Percentiles rank a stretch among this genome's conserved stretches.
These are phyloP conservation scores for Claviceps purpurea DNA, from an alignment of 2,329 filamentous ascomycete species.

Conservation along the genomic window DNA sequence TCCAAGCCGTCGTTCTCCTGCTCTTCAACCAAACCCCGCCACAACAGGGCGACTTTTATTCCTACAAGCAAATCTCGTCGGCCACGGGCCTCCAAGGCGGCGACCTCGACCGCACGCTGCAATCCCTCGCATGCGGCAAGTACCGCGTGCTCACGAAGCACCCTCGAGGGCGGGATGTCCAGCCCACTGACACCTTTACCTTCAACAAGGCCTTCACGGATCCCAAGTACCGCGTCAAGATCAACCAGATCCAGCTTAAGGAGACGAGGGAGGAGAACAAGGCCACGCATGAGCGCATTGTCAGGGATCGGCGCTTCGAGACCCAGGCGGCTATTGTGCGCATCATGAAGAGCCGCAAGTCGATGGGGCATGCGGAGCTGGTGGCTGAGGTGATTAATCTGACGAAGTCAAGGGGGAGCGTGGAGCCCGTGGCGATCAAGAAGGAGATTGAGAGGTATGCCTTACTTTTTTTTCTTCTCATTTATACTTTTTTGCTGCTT, in stretches of 20 bases:
- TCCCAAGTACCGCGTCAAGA: constrained; percentile 83
- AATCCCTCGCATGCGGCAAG: constrained; percentile 88
- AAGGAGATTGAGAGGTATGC: constrained; percentile 87
- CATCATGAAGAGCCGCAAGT: not conserved
- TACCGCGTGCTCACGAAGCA: constrained; percentile 72
- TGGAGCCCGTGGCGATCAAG: constrained; percentile 85
- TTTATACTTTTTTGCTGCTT: not conserved
- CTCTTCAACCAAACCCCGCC: constrained; percentile 63
- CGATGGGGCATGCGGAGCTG: constrained; percentile 65
- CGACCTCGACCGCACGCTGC: constrained; percentile 80
- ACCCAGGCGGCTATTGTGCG: constrained; percentile 89
- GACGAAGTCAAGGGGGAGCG: constrained; percentile 71
- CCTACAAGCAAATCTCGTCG: constrained; percentile 62
- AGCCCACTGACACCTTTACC: constrained; percentile 65
- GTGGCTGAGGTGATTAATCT: constrained; percentile 86
- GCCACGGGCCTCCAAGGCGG: constrained; percentile 61
- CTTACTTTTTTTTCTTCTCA: not conserved
- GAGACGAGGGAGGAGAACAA: constrained; percentile 94
- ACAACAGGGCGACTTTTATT: constrained; percentile 51
- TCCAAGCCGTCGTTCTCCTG: constrained; percentile 81
- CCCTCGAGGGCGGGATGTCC: constrained; percentile 73
- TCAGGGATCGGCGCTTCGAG: constrained; percentile 83
- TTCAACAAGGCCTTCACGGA: constrained; percentile 69
- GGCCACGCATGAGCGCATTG: constrained; percentile 81
- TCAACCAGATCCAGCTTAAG: constrained; percentile 96